Evolutionary conservation across 2,329 filamentous ascomycete species (phyloP), one percentile per base, ranked within the genome.

Genomic region (Aquanectria penicillioides): DNA sequence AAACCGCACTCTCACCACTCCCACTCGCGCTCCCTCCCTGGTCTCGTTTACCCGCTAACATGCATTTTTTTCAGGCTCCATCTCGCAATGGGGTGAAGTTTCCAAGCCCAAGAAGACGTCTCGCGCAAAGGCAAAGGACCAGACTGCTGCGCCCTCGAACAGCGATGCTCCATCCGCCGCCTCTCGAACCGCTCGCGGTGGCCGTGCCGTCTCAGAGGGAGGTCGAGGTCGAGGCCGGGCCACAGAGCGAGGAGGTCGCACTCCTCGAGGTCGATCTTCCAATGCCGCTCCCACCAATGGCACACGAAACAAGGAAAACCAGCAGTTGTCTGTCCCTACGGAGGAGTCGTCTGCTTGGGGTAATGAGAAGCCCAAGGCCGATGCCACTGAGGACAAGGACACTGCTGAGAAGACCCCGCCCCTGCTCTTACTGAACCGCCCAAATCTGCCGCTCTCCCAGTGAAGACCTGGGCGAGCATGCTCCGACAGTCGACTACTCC

Each of bases 51-150:
- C 28, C 43, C 58, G 61, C 73, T 79, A 66, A 78, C 48, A 43
- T 62, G 2, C 60, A 64, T 54, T 36, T 41, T 65, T 58, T 58
- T 25, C 71, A 93, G 92, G 92, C 71, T 86, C 87, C 66, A 89
- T 94, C 71, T 89, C 91, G 65, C 91, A 93, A 81, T 95, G 93
- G 87, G 89, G 89, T 69, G 91, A 94, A 76, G 91, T 95, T 67
- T 90, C 89, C 68, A 92, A 91, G 83, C 85, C 87, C 72, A 90
- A 90, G 81, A 94, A 93, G 82, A 87, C 90, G 69, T 82, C 88
- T 70, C 88, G 89, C 77, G 84, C 89, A 67, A 94, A 94, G 84
- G 81, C 83, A 62, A 90, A 91, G 77, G 87, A 91, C 52, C 76
- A 83, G 58, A 77, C 82, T 63, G 78, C 82, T 59, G 79, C 84